A percentile compares a stretch with the other conserved stretches of the same genome.
These are phyloP conservation scores for Paecilomyces fulvus DNA, from an alignment of 2,329 filamentous ascomycete genomes.

Conservation along the genomic window DNA sequence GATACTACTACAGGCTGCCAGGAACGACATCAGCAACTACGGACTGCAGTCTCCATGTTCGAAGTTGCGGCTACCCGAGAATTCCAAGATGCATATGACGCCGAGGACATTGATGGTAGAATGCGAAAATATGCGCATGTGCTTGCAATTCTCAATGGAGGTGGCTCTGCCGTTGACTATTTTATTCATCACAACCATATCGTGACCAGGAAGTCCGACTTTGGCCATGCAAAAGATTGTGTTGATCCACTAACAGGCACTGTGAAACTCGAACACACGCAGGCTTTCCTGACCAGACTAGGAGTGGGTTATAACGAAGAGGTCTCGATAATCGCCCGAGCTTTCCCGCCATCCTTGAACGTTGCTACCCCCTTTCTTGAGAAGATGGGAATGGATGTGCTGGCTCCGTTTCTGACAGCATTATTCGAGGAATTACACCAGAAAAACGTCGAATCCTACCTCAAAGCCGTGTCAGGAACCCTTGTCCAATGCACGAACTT, in stretches of 20 bases:
- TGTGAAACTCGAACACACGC: slow-evolving; percentile 70
- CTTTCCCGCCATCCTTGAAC: slow-evolving; percentile 63
- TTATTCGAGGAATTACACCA: slow-evolving; percentile 83
- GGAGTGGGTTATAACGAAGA: slow-evolving; percentile 75
- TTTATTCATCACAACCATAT: slow-evolving; percentile 86
- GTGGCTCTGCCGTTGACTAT: slow-evolving; percentile 66
- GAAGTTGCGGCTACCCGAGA: slow-evolving; percentile 84
- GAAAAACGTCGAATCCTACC: slow-evolving; percentile 63
- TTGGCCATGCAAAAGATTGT: slow-evolving; percentile 73
- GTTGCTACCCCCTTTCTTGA: slow-evolving; percentile 74
- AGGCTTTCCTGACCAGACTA: slow-evolving; percentile 69
- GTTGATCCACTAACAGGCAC: slow-evolving; percentile 60
- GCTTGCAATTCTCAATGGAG: slow-evolving; percentile 71
- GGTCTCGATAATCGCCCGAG: slow-evolving; percentile 65
- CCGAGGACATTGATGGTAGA: slow-evolving; percentile 74
- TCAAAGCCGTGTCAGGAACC: slow-evolving; percentile 77
- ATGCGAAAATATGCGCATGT: slow-evolving; percentile 90
- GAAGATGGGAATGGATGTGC: slow-evolving; percentile 69
- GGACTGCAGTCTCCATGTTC: slow-evolving; percentile 70
- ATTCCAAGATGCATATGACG: slow-evolving; percentile 87
- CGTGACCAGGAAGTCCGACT: slow-evolving; percentile 62
- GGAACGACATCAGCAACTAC: slow-evolving; percentile 62
- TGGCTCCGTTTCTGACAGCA: slow-evolving; percentile 77
- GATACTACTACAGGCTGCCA: slow-evolving; percentile 71
- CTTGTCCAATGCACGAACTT: slow-evolving; percentile 82